phyloP scores from a whole-genome alignment of 148 eudicot genomes.

The Agrostemma githago region DNA sequence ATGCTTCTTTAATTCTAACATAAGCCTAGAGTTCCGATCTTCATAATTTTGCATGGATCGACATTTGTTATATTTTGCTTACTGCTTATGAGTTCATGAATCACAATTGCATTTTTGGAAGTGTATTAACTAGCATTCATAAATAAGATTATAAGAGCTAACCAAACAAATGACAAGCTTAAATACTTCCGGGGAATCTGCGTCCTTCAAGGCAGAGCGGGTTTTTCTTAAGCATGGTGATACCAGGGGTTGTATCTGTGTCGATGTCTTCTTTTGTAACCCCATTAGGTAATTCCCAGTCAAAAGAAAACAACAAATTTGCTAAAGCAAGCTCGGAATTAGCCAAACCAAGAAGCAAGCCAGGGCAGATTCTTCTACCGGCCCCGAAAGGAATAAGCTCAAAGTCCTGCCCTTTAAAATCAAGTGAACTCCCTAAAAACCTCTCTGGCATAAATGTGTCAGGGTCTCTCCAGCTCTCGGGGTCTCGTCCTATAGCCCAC shows the following conservation, averaged over 20 bases:
- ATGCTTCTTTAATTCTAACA: neutral
- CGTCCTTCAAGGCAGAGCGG: neutral
- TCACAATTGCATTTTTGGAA: too few relatives aligned
- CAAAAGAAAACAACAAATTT: constrained; percentile 34
- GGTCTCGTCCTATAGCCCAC: constrained; percentile 37
- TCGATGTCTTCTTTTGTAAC: constrained; percentile 30
- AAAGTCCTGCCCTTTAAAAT: constrained; percentile 31
- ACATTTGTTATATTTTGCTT: neutral
- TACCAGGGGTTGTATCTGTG: constrained; percentile 30
- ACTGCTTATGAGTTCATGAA: neutral
- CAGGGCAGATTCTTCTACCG: constrained; percentile 45
- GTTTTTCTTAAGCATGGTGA: constrained; percentile 35
- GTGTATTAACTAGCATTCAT: too few relatives aligned
- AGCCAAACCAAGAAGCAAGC: constrained; percentile 27
- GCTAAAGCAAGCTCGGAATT: constrained; percentile 32
- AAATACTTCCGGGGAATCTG: neutral
- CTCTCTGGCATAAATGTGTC: constrained; percentile 33
- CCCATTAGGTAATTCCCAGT: constrained; percentile 38
- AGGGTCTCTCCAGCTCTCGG: constrained; percentile 28
- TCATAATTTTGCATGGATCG: neutral
- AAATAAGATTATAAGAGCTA: too few relatives aligned
- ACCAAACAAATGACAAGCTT: too few relatives aligned
- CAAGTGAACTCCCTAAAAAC: constrained; percentile 28
- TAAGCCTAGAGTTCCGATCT: neutral
- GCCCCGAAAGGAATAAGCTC: constrained; percentile 39